Percentiles rank a stretch among this genome's conserved stretches.
phyloP scores from a whole-genome alignment of 768 basidiomycete species.

The Podaxis sp. region DNA sequence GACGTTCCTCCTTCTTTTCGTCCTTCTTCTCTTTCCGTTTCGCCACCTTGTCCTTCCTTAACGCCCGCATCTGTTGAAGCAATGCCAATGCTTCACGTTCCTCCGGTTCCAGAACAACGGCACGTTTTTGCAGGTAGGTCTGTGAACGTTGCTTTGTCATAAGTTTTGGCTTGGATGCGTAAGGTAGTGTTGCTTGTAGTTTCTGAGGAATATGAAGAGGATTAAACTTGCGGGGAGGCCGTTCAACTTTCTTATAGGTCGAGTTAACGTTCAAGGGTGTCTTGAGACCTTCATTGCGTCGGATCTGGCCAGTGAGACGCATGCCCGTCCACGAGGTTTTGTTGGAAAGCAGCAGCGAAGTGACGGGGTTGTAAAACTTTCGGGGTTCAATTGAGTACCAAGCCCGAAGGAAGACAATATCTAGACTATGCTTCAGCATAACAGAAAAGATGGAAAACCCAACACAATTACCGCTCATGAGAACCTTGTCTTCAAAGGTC shows the following conservation, averaged over 20 bases:
- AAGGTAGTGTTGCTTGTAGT: conserved; percentile 89
- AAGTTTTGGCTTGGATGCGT: conserved; percentile 87
- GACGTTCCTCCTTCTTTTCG: conserved; percentile 66
- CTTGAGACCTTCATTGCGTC: conserved; percentile 81
- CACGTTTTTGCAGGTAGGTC: conserved; percentile 94
- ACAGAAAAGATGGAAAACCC: not conserved
- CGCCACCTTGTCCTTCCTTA: conserved; percentile 84
- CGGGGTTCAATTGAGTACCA: conserved; percentile 97
- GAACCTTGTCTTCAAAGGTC: conserved; percentile 96
- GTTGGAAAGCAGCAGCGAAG: conserved; percentile 81
- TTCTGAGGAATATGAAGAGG: conserved; percentile 85
- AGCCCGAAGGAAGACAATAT: conserved; percentile 92
- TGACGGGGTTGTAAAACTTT: conserved; percentile 96
- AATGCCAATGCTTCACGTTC: conserved; percentile 91
- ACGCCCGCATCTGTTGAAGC: conserved; percentile 89
- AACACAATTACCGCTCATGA: conserved; percentile 81
- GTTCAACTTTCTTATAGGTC: conserved; percentile 81
- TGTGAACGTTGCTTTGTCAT: conserved; percentile 69
- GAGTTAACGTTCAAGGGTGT: conserved; percentile 85
- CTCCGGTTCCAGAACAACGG: conserved; percentile 93
- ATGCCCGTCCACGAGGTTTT: conserved; percentile 90
- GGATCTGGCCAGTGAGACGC: conserved; percentile 92
- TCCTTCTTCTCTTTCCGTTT: conserved; percentile 84
- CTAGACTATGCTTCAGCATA: conserved; percentile 36
- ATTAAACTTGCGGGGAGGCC: conserved; percentile 85